Base-by-base conservation (phyloP, 2,329 filamentous ascomycete species). In the Aspergillus ochraceus region DNA sequence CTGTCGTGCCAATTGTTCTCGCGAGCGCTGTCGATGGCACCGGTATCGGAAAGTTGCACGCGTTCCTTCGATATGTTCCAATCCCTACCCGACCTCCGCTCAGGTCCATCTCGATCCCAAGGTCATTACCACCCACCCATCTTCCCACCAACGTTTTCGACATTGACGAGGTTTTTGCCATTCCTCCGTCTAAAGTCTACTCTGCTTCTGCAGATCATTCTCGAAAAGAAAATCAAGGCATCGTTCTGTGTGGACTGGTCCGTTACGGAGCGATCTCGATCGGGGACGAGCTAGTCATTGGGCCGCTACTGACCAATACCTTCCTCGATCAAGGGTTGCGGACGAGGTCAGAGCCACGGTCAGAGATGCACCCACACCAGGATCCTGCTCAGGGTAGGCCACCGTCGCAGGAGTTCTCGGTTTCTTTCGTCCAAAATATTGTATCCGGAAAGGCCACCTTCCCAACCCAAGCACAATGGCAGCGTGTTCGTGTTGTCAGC, bases 141-240 rank as follows among this genome's bases (percentile, higher is more conserved):
- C 83, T 85, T 57, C 85, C 87, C 1, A 79, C 80, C 4, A 85
- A 85, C 36, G 78, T 97, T 2, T 98, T 98, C 70, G 90, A 97
- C 70, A 85, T 98, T 24, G 94, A 98, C 71, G 94, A 97, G 67
- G 87, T 92, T 1, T 98, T 96, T 74, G 90, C 85, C 59, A 84
- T 93, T 14, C 85, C 89, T 1, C 84, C 85, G 0, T 86, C 87
- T 1, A 87, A 87, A 63, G 80, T 84, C 4, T 80, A 79, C 63
- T 77, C 76, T 3, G 62, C 69, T 19, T 74, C 79, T 2, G 71
- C 66, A 62, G 67, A 80, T 57, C 70, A 79, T 59, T 68, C 75
- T 29, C 73, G 75, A 6, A 71, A 80, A 50, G 74, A 77, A 39
- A 81, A 84, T 54, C 76, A 80, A 20, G 88, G 88, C 8, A 83